Evolutionary conservation across 768 basidiomycete species (phyloP), one percentile per base, ranked within the genome.

Genomic region (Boletus barrowsii): DNA sequence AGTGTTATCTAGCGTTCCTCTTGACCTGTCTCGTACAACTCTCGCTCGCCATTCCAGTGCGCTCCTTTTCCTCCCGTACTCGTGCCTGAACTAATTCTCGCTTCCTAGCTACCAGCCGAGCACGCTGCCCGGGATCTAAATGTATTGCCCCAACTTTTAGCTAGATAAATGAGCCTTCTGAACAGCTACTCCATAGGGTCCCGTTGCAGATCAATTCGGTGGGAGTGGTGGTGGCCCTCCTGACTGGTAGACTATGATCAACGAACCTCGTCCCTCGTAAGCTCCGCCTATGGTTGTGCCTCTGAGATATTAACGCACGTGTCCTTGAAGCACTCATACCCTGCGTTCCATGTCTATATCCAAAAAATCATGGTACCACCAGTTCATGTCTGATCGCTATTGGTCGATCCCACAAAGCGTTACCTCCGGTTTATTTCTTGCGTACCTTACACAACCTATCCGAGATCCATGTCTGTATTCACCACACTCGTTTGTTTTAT

Each of bases 201-300:
- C 65, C 5, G 49, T 47, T 8, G 26, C 57, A 39, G 61, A 66
- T 46, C 37, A 50, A 29, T 67, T 63, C 14, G 65, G 64, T 18
- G 65, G 58, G 2, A n/a, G 48, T 2, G 63, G 57, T 9, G 39
- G 45, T 3, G 47, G 53, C 15, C 43, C 54, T 42, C 58, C 69
- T 10, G 71, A 72, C 63, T 70, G 69, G 69, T 68, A 59, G 55
- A 45, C 35, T 9, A 24, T 46, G 47, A 49, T 40, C 22, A n/a
- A 40, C 11, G 32, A 40, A 15, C 11, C 42, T 45, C 39, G 20
- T 26, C 24, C 29, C 55, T 53, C 47, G 61, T 67, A 49, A 54
- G 64, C 18, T 20, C 49, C 7, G 42, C 48, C 49, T 39, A 33
- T 17, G 17, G 14, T n/a, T 10, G 17, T 48, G 24, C 53, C 47